These are phyloP conservation scores for Fomes fomentarius DNA, from an alignment of 1,284 basidiomycete genomes.

Conservation along the genomic window DNA sequence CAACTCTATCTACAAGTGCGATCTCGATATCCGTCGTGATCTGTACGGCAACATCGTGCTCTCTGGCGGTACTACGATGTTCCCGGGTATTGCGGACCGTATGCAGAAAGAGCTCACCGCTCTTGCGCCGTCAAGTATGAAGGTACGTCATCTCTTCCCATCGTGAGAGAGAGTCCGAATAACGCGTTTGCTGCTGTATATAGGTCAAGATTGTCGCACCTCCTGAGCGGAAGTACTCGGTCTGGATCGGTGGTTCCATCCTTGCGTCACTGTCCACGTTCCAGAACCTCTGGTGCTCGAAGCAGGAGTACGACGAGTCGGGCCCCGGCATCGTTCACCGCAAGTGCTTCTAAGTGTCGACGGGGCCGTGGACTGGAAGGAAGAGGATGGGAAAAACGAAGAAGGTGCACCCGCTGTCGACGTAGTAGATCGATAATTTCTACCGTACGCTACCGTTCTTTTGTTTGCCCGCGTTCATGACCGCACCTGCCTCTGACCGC, in stretches of 20 bases:
- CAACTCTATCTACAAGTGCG: slow-evolving; percentile 87
- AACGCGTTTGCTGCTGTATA: too few species aligned
- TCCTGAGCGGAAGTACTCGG: slow-evolving; percentile 92
- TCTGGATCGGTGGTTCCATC: slow-evolving; percentile 99
- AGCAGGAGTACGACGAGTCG: slow-evolving; percentile 91
- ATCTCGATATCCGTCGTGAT: slow-evolving; percentile 85
- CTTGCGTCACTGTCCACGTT: slow-evolving; percentile 95
- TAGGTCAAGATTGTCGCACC: slow-evolving; percentile 94
- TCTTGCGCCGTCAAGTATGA: slow-evolving; percentile 86
- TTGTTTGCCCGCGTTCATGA: slow-evolving; percentile 23
- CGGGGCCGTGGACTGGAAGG: slow-evolving; percentile 9
- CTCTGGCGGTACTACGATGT: slow-evolving; percentile 97
- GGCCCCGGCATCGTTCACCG: slow-evolving; percentile 87
- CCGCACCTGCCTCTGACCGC: slow-evolving; percentile 11
- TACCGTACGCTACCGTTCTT: slow-evolving; percentile 34
- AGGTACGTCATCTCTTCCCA: too few species aligned
- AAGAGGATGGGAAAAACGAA: slow-evolving; percentile 23
- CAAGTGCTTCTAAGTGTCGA: slow-evolving; percentile 42
- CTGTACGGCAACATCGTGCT: slow-evolving; percentile 95
- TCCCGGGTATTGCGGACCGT: slow-evolving; percentile 95
- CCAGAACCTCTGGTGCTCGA: slow-evolving; percentile 93
- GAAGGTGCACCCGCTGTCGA: slow-evolving; percentile 29
- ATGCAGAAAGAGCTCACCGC: slow-evolving; percentile 98
- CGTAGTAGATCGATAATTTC: slow-evolving; percentile 31
- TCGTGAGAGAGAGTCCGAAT: neutral